Conservation (phyloP, 257 asterid species). For the Craterostigma plantagineum region DNA sequence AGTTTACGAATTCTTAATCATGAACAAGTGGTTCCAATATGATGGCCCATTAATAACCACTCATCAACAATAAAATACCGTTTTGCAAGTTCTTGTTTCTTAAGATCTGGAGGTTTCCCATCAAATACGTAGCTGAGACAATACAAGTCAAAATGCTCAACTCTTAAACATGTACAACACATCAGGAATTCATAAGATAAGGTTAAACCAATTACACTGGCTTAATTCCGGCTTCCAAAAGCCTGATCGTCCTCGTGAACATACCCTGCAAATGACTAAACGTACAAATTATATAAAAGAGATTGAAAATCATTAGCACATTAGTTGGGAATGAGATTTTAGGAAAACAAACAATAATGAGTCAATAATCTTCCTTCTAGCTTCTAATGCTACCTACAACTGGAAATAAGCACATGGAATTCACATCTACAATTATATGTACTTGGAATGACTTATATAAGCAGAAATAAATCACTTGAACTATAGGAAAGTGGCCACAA, state of each 20-base stretch:
- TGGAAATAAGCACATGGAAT: constrained; percentile 2
- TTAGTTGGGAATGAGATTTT: not conserved
- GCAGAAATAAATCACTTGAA: not conserved
- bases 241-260: constrained; percentile 86
- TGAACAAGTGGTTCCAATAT: not conserved
- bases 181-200: constrained; percentile 3
- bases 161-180: constrained; percentile 1
- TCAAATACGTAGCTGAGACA: constrained; percentile 69
- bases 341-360: constrained; percentile 1
- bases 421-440: constrained; percentile 4
- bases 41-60: not conserved
- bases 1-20: no score
- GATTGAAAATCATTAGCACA: constrained; percentile 1
- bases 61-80: constrained; percentile 31
- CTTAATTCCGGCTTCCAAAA: constrained; percentile 96
- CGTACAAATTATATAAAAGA: constrained; percentile 8
- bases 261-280: constrained; percentile 89
- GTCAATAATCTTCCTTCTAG: not conserved
- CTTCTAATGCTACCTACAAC: not conserved
- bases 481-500: no score
- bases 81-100: constrained; percentile 92
- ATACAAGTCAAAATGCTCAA: constrained; percentile 9
- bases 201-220: constrained; percentile 48
- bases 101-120: constrained; percentile 92
- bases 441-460: not conserved